Conservation (phyloP, 2,329 filamentous ascomycete species). For the Colletotrichum truncatum region DNA sequence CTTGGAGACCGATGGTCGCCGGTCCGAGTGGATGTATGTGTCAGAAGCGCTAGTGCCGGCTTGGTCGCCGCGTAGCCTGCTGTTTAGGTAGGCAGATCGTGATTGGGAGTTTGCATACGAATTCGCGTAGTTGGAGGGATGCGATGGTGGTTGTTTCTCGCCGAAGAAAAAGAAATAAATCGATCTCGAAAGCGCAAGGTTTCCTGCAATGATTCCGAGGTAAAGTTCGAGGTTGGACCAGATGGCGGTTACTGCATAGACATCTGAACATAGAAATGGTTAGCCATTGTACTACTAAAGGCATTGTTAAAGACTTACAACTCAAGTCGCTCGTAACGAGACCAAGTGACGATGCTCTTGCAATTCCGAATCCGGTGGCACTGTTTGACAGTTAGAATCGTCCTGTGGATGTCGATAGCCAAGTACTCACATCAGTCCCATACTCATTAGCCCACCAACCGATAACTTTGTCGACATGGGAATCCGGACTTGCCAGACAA, state of each 20-base stretch:
- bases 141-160: conserved; percentile 1
- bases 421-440: conserved; percentile 37
- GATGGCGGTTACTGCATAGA: conserved; percentile 45
- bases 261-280: conserved; percentile 33
- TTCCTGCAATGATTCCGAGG: conserved; percentile 47
- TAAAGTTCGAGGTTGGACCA: conserved; percentile 49
- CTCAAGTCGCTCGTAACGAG: conserved; percentile 36
- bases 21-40: conserved; percentile 24
- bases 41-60: conserved; percentile 8
- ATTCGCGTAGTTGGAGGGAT: neutral
- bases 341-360: conserved; percentile 35
- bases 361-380: conserved; percentile 38
- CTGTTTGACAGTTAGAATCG: conserved; percentile 13
- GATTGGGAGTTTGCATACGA: conserved; percentile 20
- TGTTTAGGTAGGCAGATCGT: conserved; percentile 19
- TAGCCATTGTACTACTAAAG: neutral
- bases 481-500: conserved; percentile 44
- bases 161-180: conserved; percentile 36
- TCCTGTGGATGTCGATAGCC: rapidly evolving
- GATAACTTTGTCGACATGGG: conserved; percentile 40
- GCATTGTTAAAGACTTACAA: conserved; percentile 31
- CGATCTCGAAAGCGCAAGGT: conserved; percentile 36
- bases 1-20: conserved; percentile 17
- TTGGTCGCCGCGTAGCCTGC: conserved; percentile 28
- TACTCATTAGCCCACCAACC: conserved; percentile 43